Base-by-base conservation (phyloP, 2,329 filamentous ascomycete species). In the Apiospora saccharicola region DNA sequence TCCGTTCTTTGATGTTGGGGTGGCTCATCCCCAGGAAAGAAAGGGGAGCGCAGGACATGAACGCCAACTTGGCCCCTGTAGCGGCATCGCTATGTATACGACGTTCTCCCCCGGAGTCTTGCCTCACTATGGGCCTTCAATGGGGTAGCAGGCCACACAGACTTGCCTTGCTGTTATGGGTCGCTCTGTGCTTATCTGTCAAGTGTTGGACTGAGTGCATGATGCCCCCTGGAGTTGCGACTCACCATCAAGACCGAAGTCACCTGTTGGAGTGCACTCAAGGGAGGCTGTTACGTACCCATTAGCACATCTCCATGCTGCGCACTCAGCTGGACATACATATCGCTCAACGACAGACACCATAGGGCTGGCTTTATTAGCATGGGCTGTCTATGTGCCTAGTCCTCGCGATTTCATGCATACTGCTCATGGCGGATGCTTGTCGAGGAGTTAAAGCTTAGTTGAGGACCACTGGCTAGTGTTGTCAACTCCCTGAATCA, bases 121-220 rank as follows among this genome's bases (percentile, higher is more conserved):
- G 19, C 19, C 57, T 64, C 19, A 41, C 3, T 1, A 57, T 30
- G 30, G 16, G 30, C 19, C 13, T 4, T 14, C 24, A 57, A 30
- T 30, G 24, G 34, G 34, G 19, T 64, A 13, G 57, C 19, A 30
- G 22, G 19, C 41, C 10, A 30, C 19, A 10, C 34, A 41, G 57
- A 64, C 19, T 30, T 64, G 34, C 19, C 34, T 41, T n/a, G 57
- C 10, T 4, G 30, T 41, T 37, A n/a, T 41, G 34, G 22, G 30
- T 64, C 7, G 57, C 57, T 41, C 57, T 64, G 57, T 41, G 22
- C 57, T 41, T 0, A n/a, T 41, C 19, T n/a, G 34, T 64, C 57
- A 64, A 41, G 34, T 64, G 57, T 41, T 41, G 34, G 34, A 64
- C 16, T 41, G 57, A 64, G 57, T 41, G 57, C 57, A 64, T n/a